Percentiles rank a stretch among this genome's conserved stretches.
Evolutionary conservation across 176 grass and related monocot genomes (phyloP).

Genomic region (Aegilops umbellulata): DNA sequence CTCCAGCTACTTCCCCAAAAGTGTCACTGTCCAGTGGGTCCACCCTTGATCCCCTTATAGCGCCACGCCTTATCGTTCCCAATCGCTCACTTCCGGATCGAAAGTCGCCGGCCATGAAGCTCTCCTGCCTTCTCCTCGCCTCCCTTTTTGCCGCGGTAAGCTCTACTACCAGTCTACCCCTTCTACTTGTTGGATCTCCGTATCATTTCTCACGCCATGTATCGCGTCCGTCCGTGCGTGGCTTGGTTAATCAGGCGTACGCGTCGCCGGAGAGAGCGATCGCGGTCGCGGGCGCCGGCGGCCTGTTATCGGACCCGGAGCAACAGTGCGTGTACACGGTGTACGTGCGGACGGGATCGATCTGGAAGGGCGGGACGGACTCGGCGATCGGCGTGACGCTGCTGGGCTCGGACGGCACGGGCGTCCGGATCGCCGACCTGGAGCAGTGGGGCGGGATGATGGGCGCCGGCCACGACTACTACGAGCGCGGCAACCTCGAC

Average conservation of each 20-base stretch:
- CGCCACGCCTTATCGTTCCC: background rate
- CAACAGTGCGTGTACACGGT: constrained; percentile 85
- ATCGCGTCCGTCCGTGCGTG: no score
- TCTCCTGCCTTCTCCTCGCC: background rate
- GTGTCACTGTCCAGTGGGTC: constrained; percentile 12
- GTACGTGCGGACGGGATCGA: constrained; percentile 72
- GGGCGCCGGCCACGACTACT: constrained; percentile 72
- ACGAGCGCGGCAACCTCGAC: constrained; percentile 87
- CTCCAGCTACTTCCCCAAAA: background rate
- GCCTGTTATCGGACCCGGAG: constrained; percentile 15
- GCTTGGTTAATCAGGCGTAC: background rate
- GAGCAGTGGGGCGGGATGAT: constrained; percentile 70
- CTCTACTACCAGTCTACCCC: background rate
- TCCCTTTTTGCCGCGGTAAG: constrained; percentile 22
- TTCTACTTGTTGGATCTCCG: background rate
- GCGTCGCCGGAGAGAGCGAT: background rate
- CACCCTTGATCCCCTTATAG: background rate
- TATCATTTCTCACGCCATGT: background rate
- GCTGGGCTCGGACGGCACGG: constrained; percentile 44
- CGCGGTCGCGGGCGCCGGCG: background rate
- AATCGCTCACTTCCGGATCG: background rate
- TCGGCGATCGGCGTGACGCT: constrained; percentile 66
- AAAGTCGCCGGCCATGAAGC: constrained; percentile 12
- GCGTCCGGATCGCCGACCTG: constrained; percentile 58
- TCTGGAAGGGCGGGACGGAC: constrained; percentile 83